phyloP scores from a whole-genome alignment of 129 eudicot species.

The carrot (Daucus carota) region DH1_v3.0 NC_030384.2:20329501-20330000 shows the following conservation, averaged over 20 bases:
- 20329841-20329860: slow-evolving; percentile 95
- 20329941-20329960: not conserved
- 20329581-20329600: not conserved
- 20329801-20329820: slow-evolving; percentile 99
- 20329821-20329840: slow-evolving; percentile 91
- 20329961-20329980: not conserved
- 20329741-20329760: not conserved
- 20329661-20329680: not conserved
- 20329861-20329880: slow-evolving; percentile 94
- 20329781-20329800: slow-evolving; percentile 52
- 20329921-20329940: not conserved
- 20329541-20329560: not conserved
- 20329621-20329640: not conserved
- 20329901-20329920: not conserved
- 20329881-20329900: slow-evolving; percentile 54
- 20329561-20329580: not conserved
- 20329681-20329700: not conserved
- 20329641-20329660: not conserved
- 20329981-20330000: not conserved
- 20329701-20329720: not conserved
- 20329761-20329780: slow-evolving; percentile 37
- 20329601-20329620: not conserved
- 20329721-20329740: no score
- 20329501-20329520: not conserved
- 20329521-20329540: not conserved